These are phyloP conservation scores for Ascobolus immersus DNA, from an alignment of 495 filamentous ascomycete genomes.

Conservation along the genomic window DNA sequence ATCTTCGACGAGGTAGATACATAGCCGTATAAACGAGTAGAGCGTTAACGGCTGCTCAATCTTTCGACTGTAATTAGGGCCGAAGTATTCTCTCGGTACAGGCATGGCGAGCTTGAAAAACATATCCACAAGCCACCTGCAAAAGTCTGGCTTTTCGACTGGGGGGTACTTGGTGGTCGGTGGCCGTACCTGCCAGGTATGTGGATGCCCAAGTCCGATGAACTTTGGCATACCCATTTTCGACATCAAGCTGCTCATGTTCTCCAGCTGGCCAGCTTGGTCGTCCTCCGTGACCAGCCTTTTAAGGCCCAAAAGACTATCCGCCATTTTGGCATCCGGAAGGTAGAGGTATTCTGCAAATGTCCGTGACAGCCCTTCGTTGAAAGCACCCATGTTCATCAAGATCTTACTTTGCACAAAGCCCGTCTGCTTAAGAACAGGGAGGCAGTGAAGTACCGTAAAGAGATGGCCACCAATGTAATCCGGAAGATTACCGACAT, in stretches of 20 bases:
- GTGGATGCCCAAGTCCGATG: not conserved
- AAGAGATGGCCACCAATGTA: not conserved
- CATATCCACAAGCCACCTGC: not conserved
- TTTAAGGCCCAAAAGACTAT: not conserved
- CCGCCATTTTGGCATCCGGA: not conserved
- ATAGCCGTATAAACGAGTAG: not conserved
- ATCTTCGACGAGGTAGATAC: not conserved
- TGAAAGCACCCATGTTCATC: not conserved
- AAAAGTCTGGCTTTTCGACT: not conserved
- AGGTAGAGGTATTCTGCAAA: not conserved
- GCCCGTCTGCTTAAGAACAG: not conserved
- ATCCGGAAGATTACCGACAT: not conserved
- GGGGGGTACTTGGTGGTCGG: not conserved
- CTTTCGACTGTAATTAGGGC: too few relatives aligned
- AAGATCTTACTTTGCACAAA: conserved; percentile 1
- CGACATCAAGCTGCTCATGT: not conserved
- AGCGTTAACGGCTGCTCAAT: not conserved
- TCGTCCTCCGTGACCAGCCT: not conserved
- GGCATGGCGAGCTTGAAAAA: conserved; percentile 1
- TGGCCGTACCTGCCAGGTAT: too few relatives aligned
- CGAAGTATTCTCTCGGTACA: too few relatives aligned
- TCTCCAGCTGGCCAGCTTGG: not conserved
- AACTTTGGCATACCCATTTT: too few relatives aligned
- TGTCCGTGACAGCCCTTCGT: not conserved
- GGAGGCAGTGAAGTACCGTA: not conserved